These are phyloP conservation scores for Diaporthe vexans DNA, from an alignment of 2,329 filamentous ascomycete species.

Conservation along the genomic window DNA sequence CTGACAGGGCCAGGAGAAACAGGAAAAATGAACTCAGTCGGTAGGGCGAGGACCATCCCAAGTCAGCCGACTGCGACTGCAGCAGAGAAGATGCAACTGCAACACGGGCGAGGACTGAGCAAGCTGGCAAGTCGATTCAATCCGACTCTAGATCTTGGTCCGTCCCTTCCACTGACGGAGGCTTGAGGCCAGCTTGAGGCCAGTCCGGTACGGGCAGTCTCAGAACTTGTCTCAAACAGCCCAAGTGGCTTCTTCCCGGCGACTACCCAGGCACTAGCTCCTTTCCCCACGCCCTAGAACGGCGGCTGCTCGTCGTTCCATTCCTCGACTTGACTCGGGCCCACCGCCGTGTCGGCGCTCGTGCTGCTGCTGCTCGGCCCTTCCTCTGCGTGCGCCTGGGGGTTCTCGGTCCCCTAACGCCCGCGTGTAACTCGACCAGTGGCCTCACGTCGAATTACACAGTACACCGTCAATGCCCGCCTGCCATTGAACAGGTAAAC, in stretches of 20 bases:
- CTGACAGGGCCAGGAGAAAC: neutral
- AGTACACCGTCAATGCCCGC: neutral
- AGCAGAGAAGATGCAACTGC: neutral
- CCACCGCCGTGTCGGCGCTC: neutral
- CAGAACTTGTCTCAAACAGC: conserved; percentile 33
- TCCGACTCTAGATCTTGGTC: conserved; percentile 27
- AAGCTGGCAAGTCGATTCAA: conserved; percentile 1
- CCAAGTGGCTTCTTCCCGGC: conserved; percentile 18
- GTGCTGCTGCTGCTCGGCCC: neutral
- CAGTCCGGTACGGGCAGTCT: conserved; percentile 28
- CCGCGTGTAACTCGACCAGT: conserved; percentile 12
- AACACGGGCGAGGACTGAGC: neutral
- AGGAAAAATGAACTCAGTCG: conserved; percentile 3
- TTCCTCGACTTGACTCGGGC: conserved; percentile 22
- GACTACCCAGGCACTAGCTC: conserved; percentile 9
- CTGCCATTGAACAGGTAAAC: neutral
- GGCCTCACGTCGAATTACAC: neutral
- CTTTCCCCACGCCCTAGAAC: neutral
- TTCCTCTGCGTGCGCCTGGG: neutral
- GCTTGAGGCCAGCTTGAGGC: too few species aligned
- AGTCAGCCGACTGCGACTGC: conserved; percentile 22
- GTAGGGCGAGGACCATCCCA: conserved; percentile 23
- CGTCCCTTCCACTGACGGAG: conserved; percentile 4
- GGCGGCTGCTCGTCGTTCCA: conserved; percentile 19
- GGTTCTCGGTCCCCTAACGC: neutral